These are phyloP conservation scores for Chlorella sp. DNA, from an alignment of 139 green algal genomes.

Conservation along the genomic window DNA sequence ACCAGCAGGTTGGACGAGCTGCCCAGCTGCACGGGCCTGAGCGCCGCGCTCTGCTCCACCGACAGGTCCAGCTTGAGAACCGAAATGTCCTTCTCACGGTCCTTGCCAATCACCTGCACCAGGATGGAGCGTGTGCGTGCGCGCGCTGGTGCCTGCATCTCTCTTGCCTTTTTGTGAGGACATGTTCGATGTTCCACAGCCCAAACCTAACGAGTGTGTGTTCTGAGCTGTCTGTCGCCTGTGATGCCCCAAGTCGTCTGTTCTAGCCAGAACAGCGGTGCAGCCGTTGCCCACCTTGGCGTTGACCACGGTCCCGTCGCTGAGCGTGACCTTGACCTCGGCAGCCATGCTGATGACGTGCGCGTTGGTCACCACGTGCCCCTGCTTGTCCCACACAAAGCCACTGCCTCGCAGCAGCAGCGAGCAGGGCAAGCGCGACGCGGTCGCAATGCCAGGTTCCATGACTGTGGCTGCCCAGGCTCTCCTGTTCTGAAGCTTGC, in stretches of 20 bases:
- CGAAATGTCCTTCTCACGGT: slow-evolving; percentile 64
- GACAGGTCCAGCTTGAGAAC: slow-evolving; percentile 51
- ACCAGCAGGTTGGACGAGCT: slow-evolving; percentile 46
- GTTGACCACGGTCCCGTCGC: slow-evolving; percentile 6
- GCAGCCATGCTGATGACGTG: slow-evolving; percentile 30
- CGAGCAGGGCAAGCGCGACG: no score
- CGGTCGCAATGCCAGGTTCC: no score
- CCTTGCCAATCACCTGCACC: slow-evolving; percentile 46
- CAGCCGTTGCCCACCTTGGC: slow-evolving; percentile 12
- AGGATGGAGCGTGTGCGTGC: no score
- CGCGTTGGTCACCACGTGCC: slow-evolving; percentile 66
- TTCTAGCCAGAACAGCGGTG: not conserved
- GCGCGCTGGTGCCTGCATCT: no score
- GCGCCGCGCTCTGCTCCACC: not conserved
- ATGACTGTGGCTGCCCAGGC: no score
- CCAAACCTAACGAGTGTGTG: no score
- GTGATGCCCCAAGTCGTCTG: no score
- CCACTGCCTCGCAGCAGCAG: no score
- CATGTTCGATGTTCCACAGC: no score
- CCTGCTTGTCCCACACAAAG: slow-evolving; percentile 63
- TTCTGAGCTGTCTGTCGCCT: no score
- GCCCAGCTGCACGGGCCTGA: slow-evolving; percentile 22
- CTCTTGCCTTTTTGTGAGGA: no score
- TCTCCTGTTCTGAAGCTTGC: no score
- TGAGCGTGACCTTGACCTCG: slow-evolving; percentile 12